Evolutionary conservation across 495 filamentous ascomycete species (phyloP).

Genomic region (Symbiotaphrina buchneri): DNA sequence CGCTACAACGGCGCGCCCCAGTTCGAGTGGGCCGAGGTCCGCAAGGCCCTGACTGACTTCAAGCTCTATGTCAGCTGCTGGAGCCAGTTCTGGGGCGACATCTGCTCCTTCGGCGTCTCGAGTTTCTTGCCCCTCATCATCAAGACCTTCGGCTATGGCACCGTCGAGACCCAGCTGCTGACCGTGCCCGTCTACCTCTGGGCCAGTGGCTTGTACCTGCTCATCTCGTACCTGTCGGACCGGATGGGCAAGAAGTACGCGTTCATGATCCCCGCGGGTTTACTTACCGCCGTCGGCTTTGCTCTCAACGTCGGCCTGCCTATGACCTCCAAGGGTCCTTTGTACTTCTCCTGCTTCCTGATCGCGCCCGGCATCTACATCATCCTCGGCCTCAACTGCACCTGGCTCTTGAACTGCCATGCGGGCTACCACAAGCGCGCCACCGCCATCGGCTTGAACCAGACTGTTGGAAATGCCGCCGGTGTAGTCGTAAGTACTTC

Average conservation of each 20-base stretch:
- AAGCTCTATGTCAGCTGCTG: conserved; percentile 5
- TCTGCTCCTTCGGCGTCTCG: not conserved
- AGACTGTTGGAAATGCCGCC: too few species aligned
- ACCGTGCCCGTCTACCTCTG: conserved; percentile 7
- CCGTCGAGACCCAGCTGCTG: not conserved
- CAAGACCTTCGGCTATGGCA: conserved; percentile 5
- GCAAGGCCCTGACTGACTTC: conserved; percentile 4
- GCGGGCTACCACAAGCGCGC: not conserved
- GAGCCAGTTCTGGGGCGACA: not conserved
- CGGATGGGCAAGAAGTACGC: conserved; percentile 1
- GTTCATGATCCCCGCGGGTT: conserved; percentile 3
- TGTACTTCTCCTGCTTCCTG: conserved; percentile 9
- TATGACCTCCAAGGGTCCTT: conserved; percentile 2
- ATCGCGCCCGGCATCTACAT: conserved; percentile 4
- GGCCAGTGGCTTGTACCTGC: conserved; percentile 3
- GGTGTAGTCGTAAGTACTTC: too few species aligned
- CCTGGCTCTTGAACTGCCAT: not conserved
- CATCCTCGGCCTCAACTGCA: not conserved
- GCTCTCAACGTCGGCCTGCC: conserved; percentile 6
- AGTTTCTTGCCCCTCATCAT: conserved; percentile 8
- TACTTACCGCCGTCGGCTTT: conserved; percentile 4
- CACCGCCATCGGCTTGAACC: too few species aligned
- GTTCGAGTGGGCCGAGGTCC: conserved; percentile 5
- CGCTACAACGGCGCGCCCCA: conserved; percentile 4
- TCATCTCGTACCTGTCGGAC: conserved; percentile 4